phyloP scores from a whole-genome alignment of 495 filamentous ascomycete species.

The Chaetomium cochliodes region DNA sequence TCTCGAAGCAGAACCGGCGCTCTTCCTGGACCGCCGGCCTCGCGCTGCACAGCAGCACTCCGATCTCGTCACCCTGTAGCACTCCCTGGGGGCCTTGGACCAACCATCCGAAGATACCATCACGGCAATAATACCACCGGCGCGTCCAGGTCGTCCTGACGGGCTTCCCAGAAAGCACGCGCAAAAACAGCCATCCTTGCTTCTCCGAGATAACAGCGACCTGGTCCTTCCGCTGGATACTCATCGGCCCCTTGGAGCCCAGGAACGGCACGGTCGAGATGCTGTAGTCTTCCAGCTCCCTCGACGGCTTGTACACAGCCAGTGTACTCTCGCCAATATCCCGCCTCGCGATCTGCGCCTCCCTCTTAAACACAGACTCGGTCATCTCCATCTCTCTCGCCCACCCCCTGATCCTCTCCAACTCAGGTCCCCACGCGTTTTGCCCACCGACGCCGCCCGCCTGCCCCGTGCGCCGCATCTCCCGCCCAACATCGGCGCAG shows the following conservation, averaged over 20 bases:
- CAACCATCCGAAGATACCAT: constrained; percentile 94
- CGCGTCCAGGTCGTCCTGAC: constrained; percentile 82
- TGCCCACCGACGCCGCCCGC: constrained; percentile 44
- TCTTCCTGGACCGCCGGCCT: constrained; percentile 91
- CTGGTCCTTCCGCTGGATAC: constrained; percentile 47
- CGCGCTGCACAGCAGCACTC: constrained; percentile 88
- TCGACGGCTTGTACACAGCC: constrained; percentile 67
- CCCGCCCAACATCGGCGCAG: constrained; percentile 81
- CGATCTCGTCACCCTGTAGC: constrained; percentile 93
- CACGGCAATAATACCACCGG: constrained; percentile 91
- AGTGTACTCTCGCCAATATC: constrained; percentile 81
- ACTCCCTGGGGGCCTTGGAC: constrained; percentile 85
- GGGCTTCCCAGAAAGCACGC: constrained; percentile 82
- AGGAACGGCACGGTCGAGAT: constrained; percentile 81
- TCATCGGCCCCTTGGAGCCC: constrained; percentile 66
- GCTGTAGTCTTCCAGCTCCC: constrained; percentile 92
- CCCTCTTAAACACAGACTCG: constrained; percentile 73
- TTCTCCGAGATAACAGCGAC: constrained; percentile 63
- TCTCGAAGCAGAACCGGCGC: constrained; percentile 93
- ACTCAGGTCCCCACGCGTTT: constrained; percentile 63
- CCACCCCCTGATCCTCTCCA: constrained; percentile 90
- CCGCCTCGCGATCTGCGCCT: constrained; percentile 73
- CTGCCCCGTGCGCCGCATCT: constrained; percentile 52
- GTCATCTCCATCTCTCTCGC: constrained; percentile 85
- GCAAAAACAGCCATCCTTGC: constrained; percentile 90